These are phyloP conservation scores for Termitomyces sp. DNA, from an alignment of 768 basidiomycete genomes.

Conservation along the genomic window DNA sequence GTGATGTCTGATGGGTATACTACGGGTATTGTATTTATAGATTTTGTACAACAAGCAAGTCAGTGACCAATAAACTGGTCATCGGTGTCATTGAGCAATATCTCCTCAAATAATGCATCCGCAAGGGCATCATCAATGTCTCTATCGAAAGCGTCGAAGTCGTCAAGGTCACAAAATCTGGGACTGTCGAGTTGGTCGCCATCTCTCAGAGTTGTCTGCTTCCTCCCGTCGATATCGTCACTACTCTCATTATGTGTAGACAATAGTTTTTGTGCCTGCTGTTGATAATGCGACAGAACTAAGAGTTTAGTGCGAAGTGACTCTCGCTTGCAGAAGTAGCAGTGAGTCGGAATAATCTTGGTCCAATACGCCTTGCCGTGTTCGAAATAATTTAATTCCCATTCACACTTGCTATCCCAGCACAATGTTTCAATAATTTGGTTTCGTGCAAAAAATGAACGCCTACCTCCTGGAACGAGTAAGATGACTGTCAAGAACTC, in stretches of 20 bases:
- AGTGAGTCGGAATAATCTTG: constrained; percentile 6
- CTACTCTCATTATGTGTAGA: not conserved
- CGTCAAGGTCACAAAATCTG: constrained; percentile 13
- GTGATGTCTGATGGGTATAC: not conserved
- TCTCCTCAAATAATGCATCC: constrained; percentile 1
- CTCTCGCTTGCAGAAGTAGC: constrained; percentile 11
- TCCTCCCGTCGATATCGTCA: not conserved
- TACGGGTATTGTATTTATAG: no score
- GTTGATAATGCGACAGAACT: constrained; percentile 2
- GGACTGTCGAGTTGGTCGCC: constrained; percentile 13
- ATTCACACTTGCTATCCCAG: constrained; percentile 11
- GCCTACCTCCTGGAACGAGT: constrained; percentile 8
- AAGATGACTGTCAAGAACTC: constrained; percentile 1
- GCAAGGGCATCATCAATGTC: not conserved
- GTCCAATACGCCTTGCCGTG: constrained; percentile 8
- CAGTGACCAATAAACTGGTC: not conserved
- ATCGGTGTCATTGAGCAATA: not conserved
- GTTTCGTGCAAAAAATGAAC: not conserved
- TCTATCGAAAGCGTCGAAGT: constrained; percentile 9
- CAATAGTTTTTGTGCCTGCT: not conserved
- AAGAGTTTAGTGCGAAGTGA: constrained; percentile 12
- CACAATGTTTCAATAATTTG: not conserved
- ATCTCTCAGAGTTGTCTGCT: not conserved
- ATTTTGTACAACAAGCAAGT: not conserved
- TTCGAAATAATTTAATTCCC: not conserved